Evolutionary conservation across 768 basidiomycete genomes (phyloP), one percentile per base, ranked within the genome.

Genomic region (Filobasidium floriforme): DNA sequence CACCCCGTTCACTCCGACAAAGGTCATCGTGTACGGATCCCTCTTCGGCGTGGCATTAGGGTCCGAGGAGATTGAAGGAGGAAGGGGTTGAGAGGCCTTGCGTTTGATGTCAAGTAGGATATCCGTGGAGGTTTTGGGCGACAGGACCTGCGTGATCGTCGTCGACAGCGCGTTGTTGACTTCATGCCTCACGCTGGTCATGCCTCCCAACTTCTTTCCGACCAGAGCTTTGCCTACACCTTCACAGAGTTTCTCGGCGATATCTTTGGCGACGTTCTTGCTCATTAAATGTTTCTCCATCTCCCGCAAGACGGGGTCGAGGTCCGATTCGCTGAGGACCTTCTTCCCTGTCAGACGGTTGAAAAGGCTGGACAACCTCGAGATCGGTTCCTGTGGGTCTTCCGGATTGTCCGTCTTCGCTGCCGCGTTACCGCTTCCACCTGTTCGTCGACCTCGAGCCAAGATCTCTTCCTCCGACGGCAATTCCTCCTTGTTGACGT

Each of bases 281-380:
- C 88, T 86, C 92, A 97, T 97, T 54, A 99, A 82, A 79, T 97
- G 94, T 68, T 93, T 90, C 77, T 94, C 92, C 92, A 98, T 98
- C 19, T 86, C 89, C 60, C 88, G 88, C 54, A 98, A 76, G 0
- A 94, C 89, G 9, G 94, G 94, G 70, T 85, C 85, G 62, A 98
- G 78, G 76, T 98, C 94, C 44, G 85, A 82, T 63, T 89, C 84
- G 0, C 88, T 88, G 63, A 99, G 80, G 1, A 86, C 82, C 79
- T 92, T 93, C 28, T 86, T 86, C 0, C 92, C 79, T 3, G 91
- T 93, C 71, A 96, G 79, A 52, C 90, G 84, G 7, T 90, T 86
- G 77, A 96, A 90, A 60, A 94, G 81, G 54, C 86, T 59, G 37
- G 59, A 54, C 4, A 68, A 52, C 41, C 26, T 51, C 52, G 54